A percentile compares a stretch with the other conserved stretches of the same genome.
Evolutionary conservation across 495 filamentous ascomycete genomes (phyloP).

Genomic region (Terfezia boudieri): DNA sequence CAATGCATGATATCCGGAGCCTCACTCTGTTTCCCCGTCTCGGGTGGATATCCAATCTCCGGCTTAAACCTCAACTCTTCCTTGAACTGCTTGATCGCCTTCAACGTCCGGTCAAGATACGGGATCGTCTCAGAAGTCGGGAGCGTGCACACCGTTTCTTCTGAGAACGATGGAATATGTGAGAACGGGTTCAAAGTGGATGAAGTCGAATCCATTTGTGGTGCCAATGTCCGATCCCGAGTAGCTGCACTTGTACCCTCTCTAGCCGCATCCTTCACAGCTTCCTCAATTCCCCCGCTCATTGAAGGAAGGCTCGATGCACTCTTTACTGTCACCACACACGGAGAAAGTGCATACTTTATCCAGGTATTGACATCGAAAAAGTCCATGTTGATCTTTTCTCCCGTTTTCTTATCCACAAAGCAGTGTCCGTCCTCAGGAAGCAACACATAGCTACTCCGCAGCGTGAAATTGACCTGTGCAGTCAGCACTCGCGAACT

Average conservation of each 20-base stretch:
- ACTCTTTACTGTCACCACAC: slow-evolving; percentile 32
- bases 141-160: slow-evolving; percentile 21
- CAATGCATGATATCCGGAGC: too few relatives aligned
- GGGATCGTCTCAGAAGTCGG: slow-evolving; percentile 32
- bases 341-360: slow-evolving; percentile 56
- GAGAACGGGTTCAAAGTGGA: background rate
- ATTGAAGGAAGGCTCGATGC: slow-evolving; percentile 15
- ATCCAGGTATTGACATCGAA: slow-evolving; percentile 63
- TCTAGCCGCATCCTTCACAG: slow-evolving; percentile 13
- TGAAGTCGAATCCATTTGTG: slow-evolving; percentile 26
- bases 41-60: slow-evolving; percentile 29
- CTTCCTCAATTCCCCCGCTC: slow-evolving; percentile 18
- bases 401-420: slow-evolving; percentile 56
- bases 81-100: slow-evolving; percentile 50
- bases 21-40: too few relatives aligned
- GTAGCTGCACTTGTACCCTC: slow-evolving; percentile 2
- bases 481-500: slow-evolving; percentile 81
- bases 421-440: slow-evolving; percentile 82
- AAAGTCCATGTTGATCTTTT: slow-evolving; percentile 68
- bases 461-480: slow-evolving; percentile 82
- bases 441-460: slow-evolving; percentile 64
- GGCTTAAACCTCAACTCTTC: slow-evolving; percentile 39
- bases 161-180: background rate
- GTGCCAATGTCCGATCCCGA: slow-evolving; percentile 26
- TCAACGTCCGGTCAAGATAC: slow-evolving; percentile 61